A percentile compares a stretch with the other conserved stretches of the same genome.
These are phyloP conservation scores for Amphibolis antarctica DNA, from an alignment of 106 monocot genomes.

Conservation along the genomic window DNA sequence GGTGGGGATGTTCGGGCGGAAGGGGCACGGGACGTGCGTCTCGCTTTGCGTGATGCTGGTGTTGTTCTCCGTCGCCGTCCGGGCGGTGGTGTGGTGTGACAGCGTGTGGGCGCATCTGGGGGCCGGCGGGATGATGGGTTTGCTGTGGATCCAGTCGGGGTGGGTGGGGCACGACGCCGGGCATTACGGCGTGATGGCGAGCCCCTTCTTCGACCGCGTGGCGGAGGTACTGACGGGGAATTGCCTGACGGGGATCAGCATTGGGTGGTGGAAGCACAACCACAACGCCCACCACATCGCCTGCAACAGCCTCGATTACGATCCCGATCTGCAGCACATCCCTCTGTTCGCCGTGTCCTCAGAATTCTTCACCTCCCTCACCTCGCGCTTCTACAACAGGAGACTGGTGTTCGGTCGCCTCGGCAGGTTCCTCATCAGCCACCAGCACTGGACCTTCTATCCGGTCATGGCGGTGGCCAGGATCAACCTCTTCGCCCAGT, in stretches of 20 bases:
- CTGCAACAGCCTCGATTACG: constrained; percentile 64
- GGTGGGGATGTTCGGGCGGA: constrained; percentile 38
- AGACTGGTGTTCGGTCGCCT: constrained; percentile 34
- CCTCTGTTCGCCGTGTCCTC: constrained; percentile 54
- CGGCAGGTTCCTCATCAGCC: constrained; percentile 37
- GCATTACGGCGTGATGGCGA: constrained; percentile 39
- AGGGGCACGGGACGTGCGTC: constrained; percentile 20
- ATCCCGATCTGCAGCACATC: constrained; percentile 69
- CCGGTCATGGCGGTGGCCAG: constrained; percentile 61
- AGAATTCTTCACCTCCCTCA: constrained; percentile 37
- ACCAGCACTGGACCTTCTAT: constrained; percentile 75
- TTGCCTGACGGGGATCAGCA: constrained; percentile 48
- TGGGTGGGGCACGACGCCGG: constrained; percentile 66
- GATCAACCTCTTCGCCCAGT: constrained; percentile 51
- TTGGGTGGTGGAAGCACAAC: constrained; percentile 65
- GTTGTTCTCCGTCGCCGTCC: constrained; percentile 24
- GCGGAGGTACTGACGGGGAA: constrained; percentile 23
- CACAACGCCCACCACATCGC: constrained; percentile 75
- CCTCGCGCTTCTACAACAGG: background rate
- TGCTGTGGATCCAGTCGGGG: constrained; percentile 54
- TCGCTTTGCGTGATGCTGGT: constrained; percentile 13
- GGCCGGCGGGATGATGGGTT: constrained; percentile 33
- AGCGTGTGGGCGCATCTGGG: constrained; percentile 14
- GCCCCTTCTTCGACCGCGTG: no score
- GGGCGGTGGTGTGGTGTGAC: constrained; percentile 7